Evolutionary conservation across 371 early-diverging fungal species (phyloP), one percentile per base, ranked within the genome.

Genomic region (Globomyces sp.): DNA sequence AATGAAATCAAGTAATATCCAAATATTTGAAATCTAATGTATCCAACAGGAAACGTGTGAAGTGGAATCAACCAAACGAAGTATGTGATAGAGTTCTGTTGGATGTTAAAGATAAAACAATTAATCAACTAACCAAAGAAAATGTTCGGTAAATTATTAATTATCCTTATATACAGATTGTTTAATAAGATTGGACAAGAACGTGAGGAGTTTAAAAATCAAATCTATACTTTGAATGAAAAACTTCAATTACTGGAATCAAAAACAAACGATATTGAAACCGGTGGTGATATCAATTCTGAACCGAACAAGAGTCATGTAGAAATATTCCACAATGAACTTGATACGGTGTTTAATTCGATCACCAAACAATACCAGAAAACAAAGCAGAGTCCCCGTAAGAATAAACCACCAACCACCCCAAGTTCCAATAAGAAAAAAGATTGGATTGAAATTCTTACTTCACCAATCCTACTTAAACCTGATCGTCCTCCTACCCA

Each of bases 111-210:
- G 41, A 60, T 13, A 49, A 60, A 13, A 60, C 61, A 9, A 60
- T 60, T 44, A 6, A 34, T 10, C 36, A 49, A 48, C 45, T 60
- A 0, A 60, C 61, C 5, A 9, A 10, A 24, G 61, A 60, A 13
- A 60, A 49, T 37, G 3, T 60, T 34, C 24, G 24, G 24, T 24
- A 24, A 49, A 49, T 11, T 49, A 49, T 34, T 49, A n/a, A 34
- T 34, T 49, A 34, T 34, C 1, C n/a, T 49, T 1, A 49, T 49
- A 49, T 34, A 49, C 1, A 60, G 41, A 44, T 50, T 60, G n/a
- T 60, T 60, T 44, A 60, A 60, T 42, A 60, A 60, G 61, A 60
- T 60, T 60, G 61, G 61, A 9, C 43, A 60, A 9, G 61, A 60
- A 37, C 43, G 61, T 9, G 41, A 9, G 36, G 41, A 48, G 41